Percentiles rank a stretch among this genome's conserved stretches.
These are phyloP conservation scores for Fusarium marasasianum DNA, from an alignment of 2,329 filamentous ascomycete genomes.

Conservation along the genomic window DNA sequence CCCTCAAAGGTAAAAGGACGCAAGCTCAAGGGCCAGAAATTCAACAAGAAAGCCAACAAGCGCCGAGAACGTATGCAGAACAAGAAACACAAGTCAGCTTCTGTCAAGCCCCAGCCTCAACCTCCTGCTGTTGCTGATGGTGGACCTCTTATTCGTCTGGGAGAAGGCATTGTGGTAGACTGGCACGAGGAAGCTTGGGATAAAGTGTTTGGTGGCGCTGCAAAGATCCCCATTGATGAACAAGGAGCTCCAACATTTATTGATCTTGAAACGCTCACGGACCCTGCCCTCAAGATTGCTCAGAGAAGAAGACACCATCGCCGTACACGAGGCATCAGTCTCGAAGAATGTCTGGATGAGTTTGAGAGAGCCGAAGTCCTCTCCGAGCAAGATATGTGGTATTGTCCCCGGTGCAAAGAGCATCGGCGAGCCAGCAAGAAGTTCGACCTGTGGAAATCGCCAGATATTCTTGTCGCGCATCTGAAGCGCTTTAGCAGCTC, in stretches of 20 bases:
- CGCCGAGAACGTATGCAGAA: slow-evolving; percentile 55
- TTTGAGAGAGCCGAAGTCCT: slow-evolving; percentile 94
- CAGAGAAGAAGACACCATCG: slow-evolving; percentile 70
- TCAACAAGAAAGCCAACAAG: slow-evolving; percentile 61
- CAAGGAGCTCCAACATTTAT: slow-evolving; percentile 70
- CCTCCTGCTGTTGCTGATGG: slow-evolving; percentile 55
- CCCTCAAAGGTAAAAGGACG: slow-evolving; percentile 53
- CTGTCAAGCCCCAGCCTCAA: slow-evolving; percentile 49
- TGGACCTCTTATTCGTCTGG: slow-evolving; percentile 77
- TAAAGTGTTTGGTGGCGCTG: slow-evolving; percentile 69
- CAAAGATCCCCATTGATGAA: slow-evolving; percentile 50
- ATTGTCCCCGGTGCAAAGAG: slow-evolving; percentile 95
- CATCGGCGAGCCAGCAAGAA: slow-evolving; percentile 93
- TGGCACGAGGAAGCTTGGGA: slow-evolving; percentile 80
- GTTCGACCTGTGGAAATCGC: slow-evolving; percentile 95
- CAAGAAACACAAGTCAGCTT: slow-evolving; percentile 50
- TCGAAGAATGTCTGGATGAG: slow-evolving; percentile 93
- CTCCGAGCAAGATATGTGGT: slow-evolving; percentile 97
- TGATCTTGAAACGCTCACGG: slow-evolving; percentile 62
- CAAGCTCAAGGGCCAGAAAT: slow-evolving; percentile 58
- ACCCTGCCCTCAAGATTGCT: slow-evolving; percentile 71
- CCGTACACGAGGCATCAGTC: slow-evolving; percentile 72
- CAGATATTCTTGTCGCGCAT: slow-evolving; percentile 94
- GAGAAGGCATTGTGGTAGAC: slow-evolving; percentile 87
- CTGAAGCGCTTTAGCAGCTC: slow-evolving; percentile 94